phyloP scores from a whole-genome alignment of 1,139 yeast species.

The Yamadazyma songkhlaensis region DNA sequence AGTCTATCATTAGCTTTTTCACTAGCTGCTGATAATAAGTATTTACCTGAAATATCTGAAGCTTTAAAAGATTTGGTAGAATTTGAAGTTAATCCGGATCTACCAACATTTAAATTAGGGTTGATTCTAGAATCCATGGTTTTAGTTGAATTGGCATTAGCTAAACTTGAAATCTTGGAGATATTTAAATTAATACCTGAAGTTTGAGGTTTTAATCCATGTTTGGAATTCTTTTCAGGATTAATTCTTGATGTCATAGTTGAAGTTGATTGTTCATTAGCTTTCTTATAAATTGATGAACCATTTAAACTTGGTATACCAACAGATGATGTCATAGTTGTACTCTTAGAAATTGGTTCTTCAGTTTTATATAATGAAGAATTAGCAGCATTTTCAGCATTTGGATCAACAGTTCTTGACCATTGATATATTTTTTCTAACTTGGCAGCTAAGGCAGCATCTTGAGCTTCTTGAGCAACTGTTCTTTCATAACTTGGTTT shows the following conservation, averaged over 20 bases:
- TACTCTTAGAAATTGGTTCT: conserved; percentile 26
- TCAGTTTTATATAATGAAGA: conserved; percentile 15
- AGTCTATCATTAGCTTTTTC: conserved; percentile 56
- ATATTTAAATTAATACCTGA: conserved; percentile 34
- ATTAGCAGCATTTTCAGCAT: conserved; percentile 47
- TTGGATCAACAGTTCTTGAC: conserved; percentile 44
- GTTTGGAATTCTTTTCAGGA: conserved; percentile 43
- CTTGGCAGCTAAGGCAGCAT: conserved; percentile 61
- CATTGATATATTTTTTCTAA: conserved; percentile 38
- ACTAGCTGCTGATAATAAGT: conserved; percentile 61
- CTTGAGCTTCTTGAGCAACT: conserved; percentile 63
- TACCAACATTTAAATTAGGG: conserved; percentile 38
- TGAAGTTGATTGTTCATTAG: conserved; percentile 40
- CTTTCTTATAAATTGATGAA: conserved; percentile 38
- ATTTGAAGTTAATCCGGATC: conserved; percentile 37
- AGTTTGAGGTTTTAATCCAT: conserved; percentile 40
- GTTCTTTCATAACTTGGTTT: conserved; percentile 61
- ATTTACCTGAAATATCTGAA: conserved; percentile 47
- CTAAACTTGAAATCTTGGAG: conserved; percentile 40
- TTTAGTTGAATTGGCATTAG: conserved; percentile 42
- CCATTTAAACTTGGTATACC: conserved; percentile 41
- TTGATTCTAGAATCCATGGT: conserved; percentile 43
- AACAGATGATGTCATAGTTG: conserved; percentile 16
- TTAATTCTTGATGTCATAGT: conserved; percentile 49
- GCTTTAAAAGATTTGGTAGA: conserved; percentile 35